Conservation (phyloP, 2,329 filamentous ascomycete genomes). For the Penicillium sp. region DNA sequence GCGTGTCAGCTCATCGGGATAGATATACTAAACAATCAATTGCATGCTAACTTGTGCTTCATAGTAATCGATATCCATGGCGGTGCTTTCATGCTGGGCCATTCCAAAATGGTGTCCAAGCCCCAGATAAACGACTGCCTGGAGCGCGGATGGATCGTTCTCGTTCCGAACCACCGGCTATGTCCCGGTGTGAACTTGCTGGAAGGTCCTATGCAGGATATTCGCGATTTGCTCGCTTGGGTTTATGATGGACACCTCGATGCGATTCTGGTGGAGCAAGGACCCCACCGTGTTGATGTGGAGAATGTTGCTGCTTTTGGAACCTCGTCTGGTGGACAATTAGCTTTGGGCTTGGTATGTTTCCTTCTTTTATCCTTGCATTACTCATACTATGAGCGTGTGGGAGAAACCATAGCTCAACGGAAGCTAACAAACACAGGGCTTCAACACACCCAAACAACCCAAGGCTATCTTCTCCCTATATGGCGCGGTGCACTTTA, state of each 20-base stretch:
- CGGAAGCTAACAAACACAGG: constrained; percentile 23
- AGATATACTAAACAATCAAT: not conserved
- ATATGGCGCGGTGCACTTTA: constrained; percentile 46
- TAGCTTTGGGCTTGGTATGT: constrained; percentile 47
- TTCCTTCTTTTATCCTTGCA: not conserved
- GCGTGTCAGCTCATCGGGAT: not conserved
- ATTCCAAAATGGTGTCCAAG: constrained; percentile 41
- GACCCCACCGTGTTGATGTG: constrained; percentile 21
- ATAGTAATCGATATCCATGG: constrained; percentile 47
- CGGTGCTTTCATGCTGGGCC: constrained; percentile 47
- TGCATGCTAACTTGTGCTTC: not conserved
- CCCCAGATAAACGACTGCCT: constrained; percentile 43
- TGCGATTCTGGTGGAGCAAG: constrained; percentile 21
- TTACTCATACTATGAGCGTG: not conserved
- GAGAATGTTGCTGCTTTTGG: constrained; percentile 47
- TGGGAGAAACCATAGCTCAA: not conserved
- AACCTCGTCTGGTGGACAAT: constrained; percentile 51
- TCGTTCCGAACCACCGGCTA: constrained; percentile 35
- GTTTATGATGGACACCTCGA: constrained; percentile 36
- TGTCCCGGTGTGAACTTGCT: constrained; percentile 51
- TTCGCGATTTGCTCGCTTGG: constrained; percentile 47
- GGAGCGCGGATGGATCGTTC: constrained; percentile 40
- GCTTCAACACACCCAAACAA: constrained; percentile 38
- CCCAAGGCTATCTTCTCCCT: constrained; percentile 44
- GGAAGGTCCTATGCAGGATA: constrained; percentile 51